Conservation (phyloP, 2,329 filamentous ascomycete species). For the Cadophora luteo-olivacea region DNA sequence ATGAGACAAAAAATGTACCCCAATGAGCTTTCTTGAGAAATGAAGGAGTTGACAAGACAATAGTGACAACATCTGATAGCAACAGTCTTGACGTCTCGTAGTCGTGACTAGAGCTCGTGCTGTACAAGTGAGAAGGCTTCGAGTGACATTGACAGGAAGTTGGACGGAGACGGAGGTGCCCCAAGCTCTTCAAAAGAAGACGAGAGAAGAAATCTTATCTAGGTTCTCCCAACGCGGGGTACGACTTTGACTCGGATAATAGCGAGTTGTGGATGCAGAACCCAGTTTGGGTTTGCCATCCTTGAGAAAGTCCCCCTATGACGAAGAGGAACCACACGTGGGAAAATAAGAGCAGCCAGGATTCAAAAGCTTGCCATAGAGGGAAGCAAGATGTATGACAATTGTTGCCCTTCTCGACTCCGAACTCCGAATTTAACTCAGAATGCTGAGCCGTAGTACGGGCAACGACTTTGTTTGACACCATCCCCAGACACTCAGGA, state of each 20-base stretch:
- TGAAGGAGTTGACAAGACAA: background rate
- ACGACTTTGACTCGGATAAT: background rate
- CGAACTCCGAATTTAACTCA: background rate
- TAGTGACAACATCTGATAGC: background rate
- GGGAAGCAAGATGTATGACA: background rate
- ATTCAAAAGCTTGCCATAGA: background rate
- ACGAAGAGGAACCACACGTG: background rate
- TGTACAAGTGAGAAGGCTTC: background rate
- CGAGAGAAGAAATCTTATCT: background rate
- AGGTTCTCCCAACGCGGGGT: background rate
- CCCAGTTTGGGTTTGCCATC: background rate
- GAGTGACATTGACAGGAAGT: background rate
- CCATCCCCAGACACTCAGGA: background rate
- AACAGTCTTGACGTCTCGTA: background rate
- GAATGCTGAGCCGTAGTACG: background rate
- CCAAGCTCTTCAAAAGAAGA: background rate
- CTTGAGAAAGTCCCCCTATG: background rate
- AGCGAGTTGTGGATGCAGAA: constrained; percentile 3
- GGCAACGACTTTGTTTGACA: background rate
- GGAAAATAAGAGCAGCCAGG: background rate
- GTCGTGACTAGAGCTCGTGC: background rate
- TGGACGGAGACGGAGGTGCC: background rate
- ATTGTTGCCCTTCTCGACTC: background rate
- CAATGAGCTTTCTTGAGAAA: background rate
- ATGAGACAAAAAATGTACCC: background rate